Evolutionary conservation across 257 asterid genomes (phyloP).

Genomic region (Nyctanthes arbortristis): DNA sequence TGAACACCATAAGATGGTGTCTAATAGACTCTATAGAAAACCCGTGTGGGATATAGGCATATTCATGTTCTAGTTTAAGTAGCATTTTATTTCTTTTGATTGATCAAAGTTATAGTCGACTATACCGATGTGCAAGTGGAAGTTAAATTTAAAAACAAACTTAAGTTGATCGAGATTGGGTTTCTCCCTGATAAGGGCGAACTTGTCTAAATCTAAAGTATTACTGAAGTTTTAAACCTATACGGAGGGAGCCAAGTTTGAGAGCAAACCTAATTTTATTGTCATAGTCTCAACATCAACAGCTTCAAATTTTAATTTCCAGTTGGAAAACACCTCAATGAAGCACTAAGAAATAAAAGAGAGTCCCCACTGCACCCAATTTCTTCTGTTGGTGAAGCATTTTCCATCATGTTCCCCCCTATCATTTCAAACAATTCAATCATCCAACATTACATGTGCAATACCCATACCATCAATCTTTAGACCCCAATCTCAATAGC

Average conservation of each 20-base stretch:
- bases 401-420: constrained; percentile 26
- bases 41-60: too few relatives aligned
- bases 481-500: constrained; percentile 19
- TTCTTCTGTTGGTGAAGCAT: constrained; percentile 34
- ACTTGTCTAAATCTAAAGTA: too few relatives aligned
- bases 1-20: too few relatives aligned
- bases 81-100: too few relatives aligned
- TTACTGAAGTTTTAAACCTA: constrained; percentile 30
- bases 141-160: too few relatives aligned
- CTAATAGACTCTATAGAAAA: too few relatives aligned
- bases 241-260: too few relatives aligned
- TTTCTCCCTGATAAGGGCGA: too few relatives aligned
- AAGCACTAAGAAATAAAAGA: constrained; percentile 28
- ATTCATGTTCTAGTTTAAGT: too few relatives aligned
- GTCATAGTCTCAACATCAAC: constrained; percentile 14
- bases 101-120: too few relatives aligned
- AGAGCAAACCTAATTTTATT: constrained; percentile 17
- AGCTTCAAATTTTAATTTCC: constrained; percentile 27
- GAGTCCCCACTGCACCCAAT: constrained; percentile 40
- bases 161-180: too few relatives aligned
- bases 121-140: too few relatives aligned
- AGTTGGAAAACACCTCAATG: constrained; percentile 40
- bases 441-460: constrained; percentile 54
- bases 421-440: constrained; percentile 40
- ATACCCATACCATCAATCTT: constrained; percentile 29